phyloP scores from a whole-genome alignment of 2,329 filamentous ascomycete genomes.

The Monosporascus sp. region DNA sequence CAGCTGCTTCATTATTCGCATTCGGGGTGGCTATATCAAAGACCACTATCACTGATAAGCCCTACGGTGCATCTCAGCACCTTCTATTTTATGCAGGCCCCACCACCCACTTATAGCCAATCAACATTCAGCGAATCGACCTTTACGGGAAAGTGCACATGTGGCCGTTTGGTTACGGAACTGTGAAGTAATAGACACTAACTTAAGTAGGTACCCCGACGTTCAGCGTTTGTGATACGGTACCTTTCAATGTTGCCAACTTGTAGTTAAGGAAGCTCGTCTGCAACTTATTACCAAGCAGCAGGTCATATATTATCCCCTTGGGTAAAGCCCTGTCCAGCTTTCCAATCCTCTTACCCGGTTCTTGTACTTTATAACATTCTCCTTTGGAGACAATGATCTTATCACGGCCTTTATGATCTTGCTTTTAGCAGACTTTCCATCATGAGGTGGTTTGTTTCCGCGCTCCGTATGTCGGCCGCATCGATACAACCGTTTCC shows the following conservation, averaged over 20 bases:
- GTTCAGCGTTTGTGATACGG: neutral
- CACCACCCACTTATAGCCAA: too few relatives aligned
- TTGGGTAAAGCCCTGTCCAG: too few relatives aligned
- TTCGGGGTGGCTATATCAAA: too few relatives aligned
- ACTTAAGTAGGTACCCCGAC: too few relatives aligned
- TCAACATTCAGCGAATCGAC: too few relatives aligned
- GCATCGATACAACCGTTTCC: constrained; percentile 3
- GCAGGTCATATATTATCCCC: too few relatives aligned
- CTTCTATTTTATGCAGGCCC: too few relatives aligned
- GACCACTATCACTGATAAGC: too few relatives aligned
- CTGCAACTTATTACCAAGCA: neutral
- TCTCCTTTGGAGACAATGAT: constrained; percentile 23
- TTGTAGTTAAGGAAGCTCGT: constrained; percentile 13
- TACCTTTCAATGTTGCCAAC: constrained; percentile 23
- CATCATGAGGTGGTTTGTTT: constrained; percentile 27
- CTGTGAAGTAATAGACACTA: neutral
- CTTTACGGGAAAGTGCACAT: too few relatives aligned
- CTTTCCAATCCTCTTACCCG: neutral
- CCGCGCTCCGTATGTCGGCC: constrained; percentile 22
- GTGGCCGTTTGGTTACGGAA: too few relatives aligned
- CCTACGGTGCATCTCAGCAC: too few relatives aligned
- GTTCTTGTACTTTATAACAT: constrained; percentile 2
- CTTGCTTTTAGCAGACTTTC: constrained; percentile 26
- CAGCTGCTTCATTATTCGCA: too few relatives aligned
- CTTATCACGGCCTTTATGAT: constrained; percentile 17